phyloP scores from a whole-genome alignment of 805 yeast genomes.

The Kodamaea laetipori region DNA sequence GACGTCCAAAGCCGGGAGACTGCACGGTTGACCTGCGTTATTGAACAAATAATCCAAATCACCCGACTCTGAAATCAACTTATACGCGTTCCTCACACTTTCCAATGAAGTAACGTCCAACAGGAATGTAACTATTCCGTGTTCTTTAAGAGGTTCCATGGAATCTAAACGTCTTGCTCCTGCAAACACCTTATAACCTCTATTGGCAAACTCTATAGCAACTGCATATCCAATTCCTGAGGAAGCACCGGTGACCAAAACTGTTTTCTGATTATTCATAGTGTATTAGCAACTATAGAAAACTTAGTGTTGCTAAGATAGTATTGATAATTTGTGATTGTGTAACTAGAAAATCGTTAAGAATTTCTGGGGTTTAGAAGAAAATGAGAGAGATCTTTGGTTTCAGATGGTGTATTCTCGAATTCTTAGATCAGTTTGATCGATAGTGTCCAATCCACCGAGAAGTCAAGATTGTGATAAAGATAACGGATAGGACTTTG shows the following conservation, averaged over 20 bases:
- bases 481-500: no score
- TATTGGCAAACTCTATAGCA: slow-evolving; percentile 49
- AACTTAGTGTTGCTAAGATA: no score
- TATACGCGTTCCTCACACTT: slow-evolving; percentile 47
- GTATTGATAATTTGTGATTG: no score
- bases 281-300: no score
- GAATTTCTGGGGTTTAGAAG: no score
- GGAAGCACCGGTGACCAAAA: slow-evolving; percentile 53
- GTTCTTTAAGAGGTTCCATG: slow-evolving; percentile 51
- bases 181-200: slow-evolving; percentile 66
- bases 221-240: slow-evolving; percentile 57
- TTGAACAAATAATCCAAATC: slow-evolving; percentile 61
- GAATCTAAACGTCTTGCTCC: slow-evolving; percentile 69
- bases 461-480: no score
- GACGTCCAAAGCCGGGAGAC: slow-evolving; percentile 70
- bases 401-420: no score
- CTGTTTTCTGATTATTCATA: slow-evolving; percentile 9
- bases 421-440: no score
- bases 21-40: slow-evolving; percentile 78
- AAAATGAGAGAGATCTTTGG: no score
- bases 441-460: no score
- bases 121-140: slow-evolving; percentile 47
- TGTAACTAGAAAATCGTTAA: no score
- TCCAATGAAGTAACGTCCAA: slow-evolving; percentile 61
- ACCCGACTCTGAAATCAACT: slow-evolving; percentile 38